Evolutionary conservation across 352 stramenopile species (phyloP), one percentile per base, ranked within the genome.

Genomic region (Peronospora tabacina): DNA sequence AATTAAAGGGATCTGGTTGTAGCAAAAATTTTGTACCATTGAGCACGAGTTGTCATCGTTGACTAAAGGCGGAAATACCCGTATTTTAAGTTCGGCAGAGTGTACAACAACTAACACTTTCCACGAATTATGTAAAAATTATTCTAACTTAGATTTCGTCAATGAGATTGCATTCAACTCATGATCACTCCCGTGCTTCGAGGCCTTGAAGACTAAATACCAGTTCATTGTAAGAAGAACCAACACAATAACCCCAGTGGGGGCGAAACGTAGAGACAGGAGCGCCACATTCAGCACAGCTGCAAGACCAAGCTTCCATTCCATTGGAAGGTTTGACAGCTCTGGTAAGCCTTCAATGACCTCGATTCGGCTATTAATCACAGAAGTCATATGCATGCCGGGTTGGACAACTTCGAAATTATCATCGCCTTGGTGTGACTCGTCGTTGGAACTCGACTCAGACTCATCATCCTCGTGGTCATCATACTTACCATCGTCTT

Each of bases 401-500:
- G 47, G 37, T 26, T 50, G 55, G 20, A 58, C 46, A 11, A 52
- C 55, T 51, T 62, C 55, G n/a, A 61, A 44, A 20, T 58, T 33
- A 26, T 69, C 52, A 22, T 64, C 55, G n/a, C 19, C 48, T 24
- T 74, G 41, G 10, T 66, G 52, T 9, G 58, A 30, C 10, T 65
- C 65, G 17, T 70, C 61, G 24, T 66, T 61, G 0, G 59, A 61
- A 11, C 66, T 58, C 8, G 64, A 69, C 17, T 75, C 66, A 2
- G 53, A 66, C 15, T 71, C 61, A 44, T 60, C 44, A n/a, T 67
- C 49, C 7, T 66, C 57, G 13, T 68, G 53, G 17, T 72, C 64
- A 11, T 72, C 67, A 7, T 59, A 69, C 7, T 71, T 58, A 8
- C 72, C 61, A 10, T 70, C 57, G 19, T 60, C 66, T 29, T 80